These are phyloP conservation scores for Monosiga brevicollis DNA, from an alignment of 78 protist species.

Conservation along the genomic window DNA sequence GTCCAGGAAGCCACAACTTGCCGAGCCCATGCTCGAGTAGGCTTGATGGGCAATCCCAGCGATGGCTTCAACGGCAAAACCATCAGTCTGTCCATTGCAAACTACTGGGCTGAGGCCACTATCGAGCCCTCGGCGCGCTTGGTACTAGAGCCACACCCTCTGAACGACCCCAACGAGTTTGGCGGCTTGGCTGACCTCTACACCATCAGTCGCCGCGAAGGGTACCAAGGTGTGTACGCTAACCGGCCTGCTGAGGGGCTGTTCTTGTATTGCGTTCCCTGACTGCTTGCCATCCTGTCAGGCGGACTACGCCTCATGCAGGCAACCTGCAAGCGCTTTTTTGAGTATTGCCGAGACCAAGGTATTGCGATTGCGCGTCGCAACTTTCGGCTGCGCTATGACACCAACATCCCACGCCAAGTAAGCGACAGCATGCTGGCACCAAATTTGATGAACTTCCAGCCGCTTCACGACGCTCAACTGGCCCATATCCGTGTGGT, in stretches of 20 bases:
- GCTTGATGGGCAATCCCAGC: conserved; percentile 33
- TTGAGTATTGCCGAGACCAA: not conserved
- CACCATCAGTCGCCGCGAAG: not conserved
- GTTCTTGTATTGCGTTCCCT: no score
- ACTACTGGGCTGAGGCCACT: conserved; percentile 25
- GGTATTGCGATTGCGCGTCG: not conserved
- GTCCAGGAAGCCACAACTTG: not conserved
- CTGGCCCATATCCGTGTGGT: no score
- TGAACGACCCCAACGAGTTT: not conserved
- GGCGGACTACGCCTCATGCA: conserved; percentile 32
- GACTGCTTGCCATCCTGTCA: no score
- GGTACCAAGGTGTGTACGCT: no score
- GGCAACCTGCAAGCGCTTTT: conserved; percentile 26
- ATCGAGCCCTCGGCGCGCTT: not conserved
- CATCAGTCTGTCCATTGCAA: conserved; percentile 1
- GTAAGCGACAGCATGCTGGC: no score
- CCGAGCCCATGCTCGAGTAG: conserved; percentile 23
- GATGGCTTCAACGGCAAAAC: conserved; percentile 47
- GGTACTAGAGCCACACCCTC: not conserved
- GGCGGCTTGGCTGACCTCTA: not conserved
- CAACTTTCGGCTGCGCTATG: conserved; percentile 27
- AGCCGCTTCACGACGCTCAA: no score
- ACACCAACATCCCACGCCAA: conserved; percentile 32
- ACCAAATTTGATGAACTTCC: no score
- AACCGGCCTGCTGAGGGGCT: no score